Evolutionary conservation across 495 filamentous ascomycete genomes (phyloP).

Genomic region (Trichoderma parareesei): DNA sequence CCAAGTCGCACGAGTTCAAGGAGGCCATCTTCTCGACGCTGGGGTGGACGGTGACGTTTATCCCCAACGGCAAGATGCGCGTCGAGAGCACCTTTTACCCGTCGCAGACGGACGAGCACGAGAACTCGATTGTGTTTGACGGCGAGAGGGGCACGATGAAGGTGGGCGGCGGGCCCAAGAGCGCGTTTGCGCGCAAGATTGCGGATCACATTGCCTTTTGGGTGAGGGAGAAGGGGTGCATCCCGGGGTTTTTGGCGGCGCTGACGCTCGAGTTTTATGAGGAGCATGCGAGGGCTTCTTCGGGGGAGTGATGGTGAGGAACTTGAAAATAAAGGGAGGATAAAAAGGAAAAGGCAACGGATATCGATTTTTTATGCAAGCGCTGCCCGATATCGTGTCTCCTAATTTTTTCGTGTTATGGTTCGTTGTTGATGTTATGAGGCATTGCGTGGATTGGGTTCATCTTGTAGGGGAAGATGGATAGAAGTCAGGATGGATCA

Average conservation of each 20-base stretch:
- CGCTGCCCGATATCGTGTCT: not conserved
- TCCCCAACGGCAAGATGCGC: constrained; percentile 84
- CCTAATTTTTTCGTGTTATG: not conserved
- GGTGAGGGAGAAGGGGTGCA: constrained; percentile 83
- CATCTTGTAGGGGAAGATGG: too few relatives aligned
- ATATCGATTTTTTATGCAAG: not conserved
- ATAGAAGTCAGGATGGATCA: too few relatives aligned
- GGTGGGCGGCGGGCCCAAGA: constrained; percentile 80
- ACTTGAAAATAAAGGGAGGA: not conserved
- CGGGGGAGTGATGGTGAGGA: not conserved
- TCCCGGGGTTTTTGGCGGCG: constrained; percentile 86
- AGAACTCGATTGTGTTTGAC: constrained; percentile 93
- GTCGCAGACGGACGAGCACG: constrained; percentile 56
- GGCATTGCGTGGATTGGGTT: not conserved
- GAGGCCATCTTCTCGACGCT: constrained; percentile 83
- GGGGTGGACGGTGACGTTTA: constrained; percentile 88
- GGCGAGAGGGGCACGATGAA: constrained; percentile 97
- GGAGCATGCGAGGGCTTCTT: constrained; percentile 42
- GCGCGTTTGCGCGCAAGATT: constrained; percentile 76
- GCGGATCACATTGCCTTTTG: constrained; percentile 80
- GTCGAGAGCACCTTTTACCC: constrained; percentile 75
- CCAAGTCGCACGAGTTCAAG: constrained; percentile 86
- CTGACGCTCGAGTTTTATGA: constrained; percentile 89
- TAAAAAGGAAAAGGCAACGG: not conserved
- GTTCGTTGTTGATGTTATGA: not conserved